Evolutionary conservation across 768 basidiomycete genomes (phyloP).

Genomic region (Mycena galericulata): DNA sequence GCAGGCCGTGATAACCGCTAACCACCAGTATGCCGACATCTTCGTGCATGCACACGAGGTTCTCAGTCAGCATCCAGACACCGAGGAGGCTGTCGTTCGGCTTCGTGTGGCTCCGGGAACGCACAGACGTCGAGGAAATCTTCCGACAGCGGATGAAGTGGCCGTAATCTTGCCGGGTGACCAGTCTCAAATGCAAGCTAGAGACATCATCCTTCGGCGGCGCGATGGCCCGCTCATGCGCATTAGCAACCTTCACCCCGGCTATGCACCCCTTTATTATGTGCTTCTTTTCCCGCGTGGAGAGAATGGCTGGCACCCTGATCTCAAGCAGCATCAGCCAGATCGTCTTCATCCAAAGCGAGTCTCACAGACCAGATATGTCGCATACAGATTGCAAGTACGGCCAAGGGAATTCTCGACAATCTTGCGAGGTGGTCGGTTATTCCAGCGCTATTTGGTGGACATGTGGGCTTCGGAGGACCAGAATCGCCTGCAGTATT

Average conservation of each 20-base stretch:
- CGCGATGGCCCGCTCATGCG: slow-evolving; percentile 32
- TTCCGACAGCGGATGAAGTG: too few relatives aligned
- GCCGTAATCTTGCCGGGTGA: slow-evolving; percentile 48
- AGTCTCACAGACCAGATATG: background rate
- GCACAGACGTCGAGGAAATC: slow-evolving; percentile 51
- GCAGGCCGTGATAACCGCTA: background rate
- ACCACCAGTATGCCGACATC: background rate
- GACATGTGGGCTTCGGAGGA: slow-evolving; percentile 52
- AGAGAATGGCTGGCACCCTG: slow-evolving; percentile 45
- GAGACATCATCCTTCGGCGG: slow-evolving; percentile 44
- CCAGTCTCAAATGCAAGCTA: slow-evolving; percentile 23
- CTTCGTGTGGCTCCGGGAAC: slow-evolving; percentile 1
- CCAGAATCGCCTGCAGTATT: slow-evolving; percentile 44
- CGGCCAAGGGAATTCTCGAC: slow-evolving; percentile 36
- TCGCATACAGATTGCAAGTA: background rate
- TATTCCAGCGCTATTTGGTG: slow-evolving; percentile 54
- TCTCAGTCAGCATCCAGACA: background rate
- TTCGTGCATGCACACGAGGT: slow-evolving; percentile 1
- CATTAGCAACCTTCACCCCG: slow-evolving; percentile 44
- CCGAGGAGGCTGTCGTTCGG: background rate
- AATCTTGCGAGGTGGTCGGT: slow-evolving; percentile 47
- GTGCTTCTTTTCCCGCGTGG: slow-evolving; percentile 50
- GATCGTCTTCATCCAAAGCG: slow-evolving; percentile 8
- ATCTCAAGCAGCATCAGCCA: slow-evolving; percentile 23
- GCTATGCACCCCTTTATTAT: slow-evolving; percentile 50